Percentiles rank a stretch among this genome's conserved stretches.
Evolutionary conservation across 345 rosid genomes (phyloP).

Genomic region (Corchorus capsularis): DNA sequence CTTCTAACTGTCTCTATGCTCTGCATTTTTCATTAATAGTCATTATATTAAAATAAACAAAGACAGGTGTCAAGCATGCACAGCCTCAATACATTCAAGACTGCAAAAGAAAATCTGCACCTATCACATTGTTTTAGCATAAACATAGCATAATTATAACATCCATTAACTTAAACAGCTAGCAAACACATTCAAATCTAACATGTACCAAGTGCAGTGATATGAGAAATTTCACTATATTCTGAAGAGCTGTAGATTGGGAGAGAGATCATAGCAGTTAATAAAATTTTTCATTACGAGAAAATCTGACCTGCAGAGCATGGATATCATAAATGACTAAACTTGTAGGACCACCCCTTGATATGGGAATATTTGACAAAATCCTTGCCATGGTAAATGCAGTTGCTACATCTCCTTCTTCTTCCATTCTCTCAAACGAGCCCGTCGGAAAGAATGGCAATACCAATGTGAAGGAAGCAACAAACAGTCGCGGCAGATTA

Average conservation of each 20-base stretch:
- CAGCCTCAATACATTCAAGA: no score
- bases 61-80: no score
- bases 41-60: no score
- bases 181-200: no score
- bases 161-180: no score
- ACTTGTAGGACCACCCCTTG: constrained; percentile 99
- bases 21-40: no score
- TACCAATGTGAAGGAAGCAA: constrained; percentile 89
- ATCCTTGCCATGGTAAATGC: constrained; percentile 98
- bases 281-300: not conserved
- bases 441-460: constrained; percentile 98
- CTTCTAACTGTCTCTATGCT: no score
- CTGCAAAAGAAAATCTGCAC: no score
- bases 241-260: not conserved
- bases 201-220: no score
- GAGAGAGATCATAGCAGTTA: not conserved
- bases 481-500: constrained; percentile 87
- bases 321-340: constrained; percentile 94
- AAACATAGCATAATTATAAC: no score
- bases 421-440: constrained; percentile 98
- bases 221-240: not conserved
- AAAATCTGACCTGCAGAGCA: constrained; percentile 76
- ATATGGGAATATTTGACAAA: constrained; percentile 88
- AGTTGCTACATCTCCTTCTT: constrained; percentile 98
- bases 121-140: no score